Conservation (phyloP, 75 land plant species). For the Picea sitchensis region DNA sequence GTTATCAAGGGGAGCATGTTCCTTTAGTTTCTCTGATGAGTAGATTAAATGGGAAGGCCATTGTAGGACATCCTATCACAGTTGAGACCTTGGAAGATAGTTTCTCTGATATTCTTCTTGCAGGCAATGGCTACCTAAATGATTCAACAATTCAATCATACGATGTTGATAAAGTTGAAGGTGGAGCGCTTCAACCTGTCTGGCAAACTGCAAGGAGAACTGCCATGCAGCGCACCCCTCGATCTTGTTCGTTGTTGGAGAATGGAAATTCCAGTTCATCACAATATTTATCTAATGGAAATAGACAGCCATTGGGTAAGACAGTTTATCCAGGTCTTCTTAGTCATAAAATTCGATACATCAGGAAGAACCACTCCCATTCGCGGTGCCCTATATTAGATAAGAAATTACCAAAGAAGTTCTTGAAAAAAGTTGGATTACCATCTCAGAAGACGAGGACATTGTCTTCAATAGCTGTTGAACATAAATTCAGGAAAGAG, state of each 20-base stretch:
- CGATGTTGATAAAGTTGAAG: slow-evolving; percentile 11
- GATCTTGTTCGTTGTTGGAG: slow-evolving; percentile 23
- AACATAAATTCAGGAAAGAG: slow-evolving; percentile 18
- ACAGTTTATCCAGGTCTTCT: slow-evolving; percentile 3
- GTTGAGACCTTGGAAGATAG: slow-evolving; percentile 63
- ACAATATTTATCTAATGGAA: not conserved
- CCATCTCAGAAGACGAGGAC: slow-evolving; percentile 59
- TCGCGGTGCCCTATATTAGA: slow-evolving; percentile 16
- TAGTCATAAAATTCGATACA: slow-evolving; percentile 14
- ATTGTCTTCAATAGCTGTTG: slow-evolving; percentile 59
- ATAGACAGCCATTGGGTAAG: slow-evolving; percentile 3
- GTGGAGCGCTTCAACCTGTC: slow-evolving; percentile 32
- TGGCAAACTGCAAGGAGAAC: slow-evolving; percentile 83
- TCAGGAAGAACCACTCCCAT: slow-evolving; percentile 20
- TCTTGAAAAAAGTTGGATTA: slow-evolving; percentile 42
- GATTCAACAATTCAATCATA: not conserved
- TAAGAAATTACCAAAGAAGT: slow-evolving; percentile 28
- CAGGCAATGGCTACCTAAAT: slow-evolving; percentile 17
- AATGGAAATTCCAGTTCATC: not conserved
- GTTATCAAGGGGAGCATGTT: slow-evolving; percentile 47
- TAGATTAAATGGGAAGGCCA: slow-evolving; percentile 65
- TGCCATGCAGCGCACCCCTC: slow-evolving; percentile 53
- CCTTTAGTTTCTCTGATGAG: slow-evolving; percentile 74
- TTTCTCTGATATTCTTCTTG: slow-evolving; percentile 23
- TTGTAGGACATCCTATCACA: slow-evolving; percentile 70